A percentile compares a stretch with the other conserved stretches of the same genome.
Evolutionary conservation across 306 rosid species (phyloP).

Genomic region (Prunus mongolica): DNA sequence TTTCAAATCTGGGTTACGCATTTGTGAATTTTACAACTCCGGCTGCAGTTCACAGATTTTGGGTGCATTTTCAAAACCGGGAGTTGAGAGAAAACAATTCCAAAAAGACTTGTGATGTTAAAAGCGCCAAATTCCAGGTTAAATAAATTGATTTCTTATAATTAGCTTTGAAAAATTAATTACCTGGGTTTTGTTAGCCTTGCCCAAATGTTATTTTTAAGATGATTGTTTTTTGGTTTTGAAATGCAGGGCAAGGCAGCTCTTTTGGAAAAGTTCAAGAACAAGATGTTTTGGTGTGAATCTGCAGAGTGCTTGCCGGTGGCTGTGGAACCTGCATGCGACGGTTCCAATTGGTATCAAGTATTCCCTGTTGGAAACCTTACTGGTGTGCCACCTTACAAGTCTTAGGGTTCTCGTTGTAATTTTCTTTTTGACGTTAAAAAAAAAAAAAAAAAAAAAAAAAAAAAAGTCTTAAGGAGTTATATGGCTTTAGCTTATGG

Average conservation of each 20-base stretch:
- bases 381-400: not conserved
- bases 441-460: too few species aligned
- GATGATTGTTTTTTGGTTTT: not conserved
- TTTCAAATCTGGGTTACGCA: slow-evolving; percentile 57
- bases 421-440: too few species aligned
- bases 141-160: not conserved
- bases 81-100: slow-evolving; percentile 32
- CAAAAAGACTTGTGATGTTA: slow-evolving; percentile 43
- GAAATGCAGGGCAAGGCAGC: slow-evolving; percentile 38
- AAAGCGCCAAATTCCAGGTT: slow-evolving; percentile 48
- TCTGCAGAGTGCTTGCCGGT: slow-evolving; percentile 20
- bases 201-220: not conserved
- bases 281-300: slow-evolving; percentile 42
- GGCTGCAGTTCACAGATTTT: slow-evolving; percentile 36
- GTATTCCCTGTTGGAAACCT: not conserved
- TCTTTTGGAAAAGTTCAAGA: slow-evolving; percentile 16
- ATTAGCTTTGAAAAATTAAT: too few species aligned
- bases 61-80: slow-evolving; percentile 8
- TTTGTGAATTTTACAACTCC: slow-evolving; percentile 55
- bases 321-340: not conserved
- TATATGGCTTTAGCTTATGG: too few species aligned
- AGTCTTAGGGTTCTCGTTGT: too few species aligned
- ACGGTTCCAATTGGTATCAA: not conserved
- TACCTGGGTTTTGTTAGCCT: too few species aligned
- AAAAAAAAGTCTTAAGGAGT: too few species aligned